These are phyloP conservation scores for Citeromyces matritensis DNA, from an alignment of 805 yeast genomes.

Conservation along the genomic window DNA sequence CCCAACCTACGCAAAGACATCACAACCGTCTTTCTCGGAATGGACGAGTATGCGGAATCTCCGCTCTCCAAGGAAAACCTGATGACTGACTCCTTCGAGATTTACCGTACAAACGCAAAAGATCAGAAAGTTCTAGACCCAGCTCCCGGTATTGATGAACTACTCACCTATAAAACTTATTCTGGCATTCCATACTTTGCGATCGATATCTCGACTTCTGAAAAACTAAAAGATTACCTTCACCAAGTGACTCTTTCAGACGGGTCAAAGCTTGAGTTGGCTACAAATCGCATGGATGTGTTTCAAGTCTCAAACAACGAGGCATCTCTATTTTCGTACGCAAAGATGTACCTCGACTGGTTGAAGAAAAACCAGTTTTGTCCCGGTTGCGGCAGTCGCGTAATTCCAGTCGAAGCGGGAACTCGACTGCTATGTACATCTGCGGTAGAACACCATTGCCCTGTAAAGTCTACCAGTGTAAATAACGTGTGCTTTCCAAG, in stretches of 20 bases:
- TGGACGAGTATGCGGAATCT: conserved; percentile 19
- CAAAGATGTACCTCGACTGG: conserved; percentile 81
- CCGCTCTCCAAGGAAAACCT: neutral
- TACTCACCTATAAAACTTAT: conserved; percentile 30
- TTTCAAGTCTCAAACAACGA: conserved; percentile 19
- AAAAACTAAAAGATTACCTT: conserved; percentile 5
- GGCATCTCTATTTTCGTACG: conserved; percentile 66
- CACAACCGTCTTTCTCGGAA: conserved; percentile 28
- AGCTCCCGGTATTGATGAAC: conserved; percentile 11
- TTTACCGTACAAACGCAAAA: too few relatives aligned
- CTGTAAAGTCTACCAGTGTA: conserved; percentile 27
- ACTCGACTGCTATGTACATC: conserved; percentile 39
- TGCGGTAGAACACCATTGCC: conserved; percentile 18
- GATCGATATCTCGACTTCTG: conserved; percentile 31
- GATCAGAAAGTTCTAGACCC: neutral
- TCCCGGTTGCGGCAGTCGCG: conserved; percentile 69
- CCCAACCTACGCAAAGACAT: conserved; percentile 6
- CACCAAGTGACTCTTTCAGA: conserved; percentile 1
- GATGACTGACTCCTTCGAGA: conserved; percentile 7
- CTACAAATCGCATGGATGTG: conserved; percentile 7
- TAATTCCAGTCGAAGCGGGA: conserved; percentile 54
- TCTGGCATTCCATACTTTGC: conserved; percentile 54
- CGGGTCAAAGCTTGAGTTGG: conserved; percentile 1
- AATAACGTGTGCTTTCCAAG: conserved; percentile 83
- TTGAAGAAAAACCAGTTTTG: conserved; percentile 57